These are phyloP conservation scores for Sugiyamaella novakii DNA, from an alignment of 1,139 yeast genomes.

Conservation along the genomic window DNA sequence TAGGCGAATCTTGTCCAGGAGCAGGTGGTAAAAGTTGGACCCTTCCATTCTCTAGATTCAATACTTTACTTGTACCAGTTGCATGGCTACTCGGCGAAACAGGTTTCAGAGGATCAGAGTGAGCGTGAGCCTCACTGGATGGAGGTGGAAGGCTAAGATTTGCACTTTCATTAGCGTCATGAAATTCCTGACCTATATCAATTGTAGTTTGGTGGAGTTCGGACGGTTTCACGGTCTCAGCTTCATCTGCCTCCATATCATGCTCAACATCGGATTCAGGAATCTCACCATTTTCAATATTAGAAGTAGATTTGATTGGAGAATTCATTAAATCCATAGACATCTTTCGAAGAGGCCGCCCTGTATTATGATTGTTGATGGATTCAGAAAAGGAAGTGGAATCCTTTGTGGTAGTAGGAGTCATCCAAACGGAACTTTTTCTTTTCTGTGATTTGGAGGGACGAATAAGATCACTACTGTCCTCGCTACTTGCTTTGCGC, in stretches of 20 bases:
- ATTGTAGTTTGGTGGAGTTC: neutral
- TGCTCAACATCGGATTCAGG: constrained; percentile 11
- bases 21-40: constrained; percentile 17
- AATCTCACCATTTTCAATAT: constrained; percentile 2
- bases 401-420: constrained; percentile 5
- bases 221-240: neutral
- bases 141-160: constrained; percentile 26
- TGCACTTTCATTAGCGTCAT: constrained; percentile 28
- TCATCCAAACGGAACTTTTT: constrained; percentile 29
- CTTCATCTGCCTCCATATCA: neutral
- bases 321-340: constrained; percentile 15
- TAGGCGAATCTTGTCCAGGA: constrained; percentile 2
- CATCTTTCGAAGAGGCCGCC: constrained; percentile 3
- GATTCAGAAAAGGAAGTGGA: neutral
- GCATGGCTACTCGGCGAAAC: constrained; percentile 14
- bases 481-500: constrained; percentile 3
- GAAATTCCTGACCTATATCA: constrained; percentile 7
- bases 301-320: neutral
- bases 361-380: neutral
- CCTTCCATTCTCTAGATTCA: constrained; percentile 6
- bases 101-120: constrained; percentile 18
- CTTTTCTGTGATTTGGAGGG: constrained; percentile 21
- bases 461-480: constrained; percentile 2
- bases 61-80: constrained; percentile 9
- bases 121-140: constrained; percentile 8